phyloP scores from a whole-genome alignment of 768 basidiomycete species.

The Naganishia antarctica region DNA sequence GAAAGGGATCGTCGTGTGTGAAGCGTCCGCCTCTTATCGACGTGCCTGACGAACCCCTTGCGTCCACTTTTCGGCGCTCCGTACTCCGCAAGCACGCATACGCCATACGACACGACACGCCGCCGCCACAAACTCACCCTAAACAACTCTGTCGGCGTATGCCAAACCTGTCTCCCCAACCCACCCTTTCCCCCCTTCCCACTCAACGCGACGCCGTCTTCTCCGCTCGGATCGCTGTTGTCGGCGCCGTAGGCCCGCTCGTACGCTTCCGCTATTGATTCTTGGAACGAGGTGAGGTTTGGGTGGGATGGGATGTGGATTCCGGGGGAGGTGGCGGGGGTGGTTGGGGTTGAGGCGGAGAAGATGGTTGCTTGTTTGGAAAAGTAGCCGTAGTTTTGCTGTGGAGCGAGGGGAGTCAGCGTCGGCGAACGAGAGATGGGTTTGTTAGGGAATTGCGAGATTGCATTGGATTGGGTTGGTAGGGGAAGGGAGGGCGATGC shows the following conservation, averaged over 20 bases:
- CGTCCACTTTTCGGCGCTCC: not conserved
- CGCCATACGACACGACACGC: too few relatives aligned
- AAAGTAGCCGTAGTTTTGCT: conserved; percentile 93
- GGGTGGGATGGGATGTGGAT: conserved; percentile 68
- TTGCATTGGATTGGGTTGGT: too few relatives aligned
- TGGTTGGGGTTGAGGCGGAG: conserved; percentile 36
- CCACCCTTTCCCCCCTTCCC: conserved; percentile 29
- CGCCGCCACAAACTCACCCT: conserved; percentile 59
- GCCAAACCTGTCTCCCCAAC: conserved; percentile 80
- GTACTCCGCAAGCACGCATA: conserved; percentile 1
- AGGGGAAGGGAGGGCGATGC: too few relatives aligned
- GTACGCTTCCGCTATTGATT: conserved; percentile 72
- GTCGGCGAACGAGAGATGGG: not conserved
- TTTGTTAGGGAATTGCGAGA: not conserved
- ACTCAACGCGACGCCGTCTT: conserved; percentile 53
- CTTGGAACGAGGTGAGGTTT: conserved; percentile 71
- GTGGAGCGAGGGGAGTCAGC: not conserved
- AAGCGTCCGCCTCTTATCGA: too few relatives aligned
- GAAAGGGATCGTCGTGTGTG: too few relatives aligned
- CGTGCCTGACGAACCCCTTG: too few relatives aligned
- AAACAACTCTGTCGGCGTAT: conserved; percentile 96
- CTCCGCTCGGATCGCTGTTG: conserved; percentile 60
- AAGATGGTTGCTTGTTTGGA: conserved; percentile 88
- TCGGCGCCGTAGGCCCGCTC: conserved; percentile 49
- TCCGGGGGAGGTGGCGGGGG: conserved; percentile 52